Conservation (phyloP, 306 rosid species). For the Castanea mollissima region DNA sequence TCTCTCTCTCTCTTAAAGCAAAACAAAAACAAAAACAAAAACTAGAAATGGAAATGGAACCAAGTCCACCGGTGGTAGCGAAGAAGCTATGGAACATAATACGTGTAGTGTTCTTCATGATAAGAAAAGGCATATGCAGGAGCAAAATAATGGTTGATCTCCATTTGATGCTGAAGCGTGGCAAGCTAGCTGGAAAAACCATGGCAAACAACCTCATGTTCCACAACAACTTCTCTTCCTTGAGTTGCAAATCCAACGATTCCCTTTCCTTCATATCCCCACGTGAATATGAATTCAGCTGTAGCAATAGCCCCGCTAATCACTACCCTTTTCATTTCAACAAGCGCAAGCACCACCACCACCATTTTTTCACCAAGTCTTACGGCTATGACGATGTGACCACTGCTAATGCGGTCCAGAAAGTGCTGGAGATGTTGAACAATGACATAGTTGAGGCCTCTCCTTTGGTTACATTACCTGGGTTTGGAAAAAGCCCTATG, state of each 20-base stretch:
- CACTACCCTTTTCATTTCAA: conserved; percentile 19
- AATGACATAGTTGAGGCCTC: conserved; percentile 47
- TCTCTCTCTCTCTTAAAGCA: conserved; percentile 2
- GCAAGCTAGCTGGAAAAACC: conserved; percentile 72
- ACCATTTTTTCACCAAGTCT: conserved; percentile 20
- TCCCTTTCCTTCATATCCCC: conserved; percentile 57
- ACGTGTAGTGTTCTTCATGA: conserved; percentile 53
- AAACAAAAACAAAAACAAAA: neutral
- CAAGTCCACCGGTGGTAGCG: conserved; percentile 42
- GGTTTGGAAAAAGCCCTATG: conserved; percentile 71
- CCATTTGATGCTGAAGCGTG: conserved; percentile 54
- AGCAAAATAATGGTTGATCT: conserved; percentile 55
- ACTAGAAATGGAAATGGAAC: conserved; percentile 58
- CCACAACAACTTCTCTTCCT: conserved; percentile 46
- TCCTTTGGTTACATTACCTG: conserved; percentile 64
- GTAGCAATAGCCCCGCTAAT: conserved; percentile 77
- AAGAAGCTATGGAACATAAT: conserved; percentile 65
- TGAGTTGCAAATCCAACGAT: conserved; percentile 47
- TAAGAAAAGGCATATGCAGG: conserved; percentile 67
- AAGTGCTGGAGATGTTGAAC: conserved; percentile 59
- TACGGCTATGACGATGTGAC: conserved; percentile 46
- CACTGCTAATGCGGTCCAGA: conserved; percentile 49
- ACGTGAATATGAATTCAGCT: conserved; percentile 85
- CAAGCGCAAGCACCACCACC: conserved; percentile 14
- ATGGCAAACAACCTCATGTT: conserved; percentile 43